Base-by-base conservation (phyloP, 345 rosid species). In the Chamaenerion angustifolium region DNA sequence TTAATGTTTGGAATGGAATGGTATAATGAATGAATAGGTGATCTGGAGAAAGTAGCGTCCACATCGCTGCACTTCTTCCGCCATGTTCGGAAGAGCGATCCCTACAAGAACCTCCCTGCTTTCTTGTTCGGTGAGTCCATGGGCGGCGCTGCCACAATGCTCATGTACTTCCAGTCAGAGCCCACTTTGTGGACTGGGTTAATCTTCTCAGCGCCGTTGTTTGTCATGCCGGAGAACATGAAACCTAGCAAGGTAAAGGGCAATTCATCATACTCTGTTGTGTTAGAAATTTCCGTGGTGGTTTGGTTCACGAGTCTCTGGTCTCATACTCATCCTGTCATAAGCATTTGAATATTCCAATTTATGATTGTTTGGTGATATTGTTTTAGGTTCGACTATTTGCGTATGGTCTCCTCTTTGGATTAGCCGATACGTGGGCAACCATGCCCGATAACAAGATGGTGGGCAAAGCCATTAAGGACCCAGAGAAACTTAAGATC, bases 181-280 rank as follows among this genome's bases (percentile, higher is more conserved):
- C 77, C 96, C 14, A 45, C 64, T 48, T 69, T 67, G 12, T 86
- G 96, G 98, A 86, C 95, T 0, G 96, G 98, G 58, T 55, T 92
- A 65, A 86, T 92, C 6, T 92, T 86, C 78, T 83, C 98, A 8
- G 98, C 98, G 25, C 98, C 96, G 8, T 87, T 92, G 14, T 92
- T 92, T 46, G 93, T 86, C 46, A 80, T 86, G 47, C 94, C 98
- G 0, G 89, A 86, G 69, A 70, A 73, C 53, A 92, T 83, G 95
- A 83, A 82, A 44, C 98, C 96, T 3, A 86, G 93, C 52, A 86
- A 65, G 74, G 27, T 49, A 37, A 16, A 49, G 25, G 25, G n/a
- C 23, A 46, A 1, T 4, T 15, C 9, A 18, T 17, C 23, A 46
- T 8, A 15, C 23, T 16, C 14, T 12, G n/a, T n/a, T n/a, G n/a